Conservation (phyloP, 352 stramenopile genomes). For the Stramenopiles sp. region DNA sequence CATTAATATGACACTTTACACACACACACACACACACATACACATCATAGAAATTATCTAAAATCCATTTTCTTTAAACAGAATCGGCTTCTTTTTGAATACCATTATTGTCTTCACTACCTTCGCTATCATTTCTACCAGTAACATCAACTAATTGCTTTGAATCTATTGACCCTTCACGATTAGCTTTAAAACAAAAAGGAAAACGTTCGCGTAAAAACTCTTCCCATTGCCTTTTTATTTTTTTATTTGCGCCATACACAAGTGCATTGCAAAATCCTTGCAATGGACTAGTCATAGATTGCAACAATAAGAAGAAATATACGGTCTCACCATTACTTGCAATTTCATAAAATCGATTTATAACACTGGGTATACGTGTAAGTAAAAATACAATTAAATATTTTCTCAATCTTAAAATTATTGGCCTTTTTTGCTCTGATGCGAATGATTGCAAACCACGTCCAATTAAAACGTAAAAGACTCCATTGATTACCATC, state of each 20-base stretch:
- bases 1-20: too few species aligned
- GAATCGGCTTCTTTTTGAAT: too few species aligned
- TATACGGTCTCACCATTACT: not conserved
- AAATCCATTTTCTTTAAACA: too few species aligned
- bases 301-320: conserved; percentile 9
- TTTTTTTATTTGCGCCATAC: conserved; percentile 10
- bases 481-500: not conserved
- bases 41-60: too few species aligned
- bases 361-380: conserved; percentile 8
- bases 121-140: not conserved
- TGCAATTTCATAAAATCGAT: conserved; percentile 11
- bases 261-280: conserved; percentile 16
- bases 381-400: conserved; percentile 10
- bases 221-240: not conserved
- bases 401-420: not conserved
- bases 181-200: not conserved
- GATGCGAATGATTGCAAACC: not conserved
- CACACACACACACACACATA: too few species aligned
- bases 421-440: not conserved
- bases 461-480: conserved; percentile 2
- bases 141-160: not conserved
- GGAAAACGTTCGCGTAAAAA: not conserved
- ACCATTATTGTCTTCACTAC: not conserved
- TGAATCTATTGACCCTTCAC: not conserved
- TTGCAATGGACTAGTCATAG: conserved; percentile 11